A percentile compares a stretch with the other conserved stretches of the same genome.
These are phyloP conservation scores for Epithemia pelagica DNA, from an alignment of 108 stramenopile species.

Conservation along the genomic window DNA sequence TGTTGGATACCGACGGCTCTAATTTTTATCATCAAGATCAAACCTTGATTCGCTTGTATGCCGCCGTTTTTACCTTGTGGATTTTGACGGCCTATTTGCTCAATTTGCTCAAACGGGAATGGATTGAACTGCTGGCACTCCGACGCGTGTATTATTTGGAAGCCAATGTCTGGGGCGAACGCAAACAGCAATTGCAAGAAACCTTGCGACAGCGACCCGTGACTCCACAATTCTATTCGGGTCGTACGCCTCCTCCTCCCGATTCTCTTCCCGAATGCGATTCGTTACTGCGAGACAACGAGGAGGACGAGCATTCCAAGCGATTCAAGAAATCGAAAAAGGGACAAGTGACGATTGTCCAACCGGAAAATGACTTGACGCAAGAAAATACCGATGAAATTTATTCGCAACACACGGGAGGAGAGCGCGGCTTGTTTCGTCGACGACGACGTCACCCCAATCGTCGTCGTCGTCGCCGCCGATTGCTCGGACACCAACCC, in stretches of 20 bases:
- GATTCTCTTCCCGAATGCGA: too few relatives aligned
- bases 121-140: slow-evolving; percentile 64
- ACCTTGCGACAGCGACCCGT: neutral
- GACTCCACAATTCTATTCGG: neutral
- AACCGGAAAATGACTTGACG: neutral
- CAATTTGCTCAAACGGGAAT: slow-evolving; percentile 45
- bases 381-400: neutral
- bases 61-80: slow-evolving; percentile 50
- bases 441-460: neutral
- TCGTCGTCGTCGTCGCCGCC: neutral
- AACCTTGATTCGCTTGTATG: slow-evolving; percentile 34
- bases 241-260: neutral
- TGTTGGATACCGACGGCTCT: neutral
- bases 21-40: neutral
- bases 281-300: too few relatives aligned
- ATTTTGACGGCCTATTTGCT: slow-evolving; percentile 46
- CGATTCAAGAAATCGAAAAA: neutral
- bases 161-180: slow-evolving; percentile 61
- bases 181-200: slow-evolving; percentile 48
- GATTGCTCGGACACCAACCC: neutral
- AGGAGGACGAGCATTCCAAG: too few relatives aligned
- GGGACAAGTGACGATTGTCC: neutral
- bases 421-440: neutral
- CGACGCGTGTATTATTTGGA: slow-evolving; percentile 82
- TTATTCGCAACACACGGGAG: neutral